Evolutionary conservation across 139 green algal genomes (phyloP).

Genomic region (Closterium sp.): DNA sequence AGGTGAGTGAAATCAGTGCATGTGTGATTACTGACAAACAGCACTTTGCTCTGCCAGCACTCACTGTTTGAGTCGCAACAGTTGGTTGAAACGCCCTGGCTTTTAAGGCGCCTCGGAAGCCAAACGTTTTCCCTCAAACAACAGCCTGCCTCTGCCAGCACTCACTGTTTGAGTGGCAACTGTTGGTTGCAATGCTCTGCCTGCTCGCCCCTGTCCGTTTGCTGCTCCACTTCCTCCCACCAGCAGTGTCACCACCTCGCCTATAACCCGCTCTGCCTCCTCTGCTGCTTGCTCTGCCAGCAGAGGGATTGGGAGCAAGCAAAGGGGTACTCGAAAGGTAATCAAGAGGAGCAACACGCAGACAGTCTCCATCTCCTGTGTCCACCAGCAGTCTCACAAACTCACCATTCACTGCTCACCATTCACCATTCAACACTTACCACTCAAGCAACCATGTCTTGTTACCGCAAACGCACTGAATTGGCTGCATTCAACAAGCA

Average conservation of each 20-base stretch:
- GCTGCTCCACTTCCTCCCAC: background rate
- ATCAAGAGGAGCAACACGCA: too few relatives aligned
- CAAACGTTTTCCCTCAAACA: too few relatives aligned
- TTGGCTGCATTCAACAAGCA: background rate
- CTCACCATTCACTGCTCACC: too few relatives aligned
- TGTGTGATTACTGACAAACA: too few relatives aligned
- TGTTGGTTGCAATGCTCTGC: background rate
- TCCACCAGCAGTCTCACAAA: too few relatives aligned
- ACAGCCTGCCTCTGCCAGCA: too few relatives aligned
- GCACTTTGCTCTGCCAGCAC: too few relatives aligned
- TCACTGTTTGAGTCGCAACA: background rate
- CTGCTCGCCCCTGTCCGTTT: background rate
- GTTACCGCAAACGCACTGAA: background rate
- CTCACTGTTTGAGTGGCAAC: background rate
- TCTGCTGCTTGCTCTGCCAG: background rate
- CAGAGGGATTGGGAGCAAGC: background rate
- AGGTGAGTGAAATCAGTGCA: too few relatives aligned
- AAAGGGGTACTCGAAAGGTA: background rate
- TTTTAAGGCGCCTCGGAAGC: too few relatives aligned
- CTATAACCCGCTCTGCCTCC: background rate
- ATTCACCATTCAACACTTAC: too few relatives aligned
- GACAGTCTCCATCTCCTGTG: too few relatives aligned
- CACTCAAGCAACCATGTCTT: background rate
- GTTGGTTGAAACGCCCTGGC: background rate
- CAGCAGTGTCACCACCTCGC: background rate